Conservation (phyloP, 2,329 filamentous ascomycete genomes). For the Cercospora zeae-maydis region DNA sequence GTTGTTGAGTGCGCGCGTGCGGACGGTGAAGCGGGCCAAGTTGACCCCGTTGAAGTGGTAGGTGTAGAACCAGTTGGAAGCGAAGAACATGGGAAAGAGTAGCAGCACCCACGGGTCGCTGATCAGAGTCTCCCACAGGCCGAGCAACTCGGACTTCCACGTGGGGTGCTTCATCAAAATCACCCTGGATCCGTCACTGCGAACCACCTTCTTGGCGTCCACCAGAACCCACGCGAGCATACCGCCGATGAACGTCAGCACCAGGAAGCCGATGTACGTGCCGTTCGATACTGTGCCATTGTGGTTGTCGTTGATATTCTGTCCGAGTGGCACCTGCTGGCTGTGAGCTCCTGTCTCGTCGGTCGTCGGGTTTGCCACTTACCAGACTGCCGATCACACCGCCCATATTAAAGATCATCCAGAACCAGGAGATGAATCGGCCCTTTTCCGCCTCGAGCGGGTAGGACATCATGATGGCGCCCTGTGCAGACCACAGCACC, state of each 20-base stretch:
- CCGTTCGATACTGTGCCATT: slow-evolving; percentile 61
- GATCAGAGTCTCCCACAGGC: slow-evolving; percentile 69
- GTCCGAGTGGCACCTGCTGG: slow-evolving; percentile 63
- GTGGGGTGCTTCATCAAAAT: slow-evolving; percentile 89
- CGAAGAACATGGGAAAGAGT: slow-evolving; percentile 78
- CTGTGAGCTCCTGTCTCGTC: not conserved
- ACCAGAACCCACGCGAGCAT: slow-evolving; percentile 65
- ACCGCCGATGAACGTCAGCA: slow-evolving; percentile 74
- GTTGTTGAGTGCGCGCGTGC: slow-evolving; percentile 72
- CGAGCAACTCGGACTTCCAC: slow-evolving; percentile 73
- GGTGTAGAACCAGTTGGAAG: slow-evolving; percentile 75
- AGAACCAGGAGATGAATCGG: slow-evolving; percentile 85
- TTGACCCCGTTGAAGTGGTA: slow-evolving; percentile 78
- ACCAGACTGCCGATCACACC: slow-evolving; percentile 78
- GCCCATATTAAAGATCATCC: slow-evolving; percentile 92
- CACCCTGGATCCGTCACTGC: slow-evolving; percentile 71
- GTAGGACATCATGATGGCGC: slow-evolving; percentile 87
- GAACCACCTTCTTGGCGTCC: slow-evolving; percentile 68
- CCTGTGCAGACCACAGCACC: slow-evolving; percentile 77
- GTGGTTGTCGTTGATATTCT: slow-evolving; percentile 61
- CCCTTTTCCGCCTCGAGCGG: slow-evolving; percentile 78
- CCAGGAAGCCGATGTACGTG: slow-evolving; percentile 83
- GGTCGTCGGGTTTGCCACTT: slow-evolving; percentile 28
- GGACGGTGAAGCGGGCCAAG: slow-evolving; percentile 65
- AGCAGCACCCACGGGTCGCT: slow-evolving; percentile 69